phyloP scores from a whole-genome alignment of 2,329 filamentous ascomycete species.

The Alternaria sp. region DNA sequence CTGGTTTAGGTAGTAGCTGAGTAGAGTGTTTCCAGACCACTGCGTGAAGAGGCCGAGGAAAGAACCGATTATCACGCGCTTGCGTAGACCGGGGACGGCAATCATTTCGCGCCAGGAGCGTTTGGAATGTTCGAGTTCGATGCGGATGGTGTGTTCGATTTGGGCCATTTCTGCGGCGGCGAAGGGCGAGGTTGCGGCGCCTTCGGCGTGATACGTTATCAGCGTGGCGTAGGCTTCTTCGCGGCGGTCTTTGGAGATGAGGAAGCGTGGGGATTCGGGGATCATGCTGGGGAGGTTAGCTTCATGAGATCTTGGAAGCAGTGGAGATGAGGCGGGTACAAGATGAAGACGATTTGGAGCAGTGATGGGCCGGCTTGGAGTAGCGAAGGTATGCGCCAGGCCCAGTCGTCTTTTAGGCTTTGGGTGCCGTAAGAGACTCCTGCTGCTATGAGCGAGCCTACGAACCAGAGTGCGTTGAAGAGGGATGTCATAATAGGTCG shows the following conservation, averaged over 20 bases:
- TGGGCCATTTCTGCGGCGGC: conserved; percentile 71
- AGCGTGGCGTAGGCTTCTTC: conserved; percentile 67
- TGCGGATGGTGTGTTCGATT: conserved; percentile 66
- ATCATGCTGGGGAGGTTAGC: conserved; percentile 40
- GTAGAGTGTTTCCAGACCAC: conserved; percentile 68
- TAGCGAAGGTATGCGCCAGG: conserved; percentile 69
- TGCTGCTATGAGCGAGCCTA: conserved; percentile 62
- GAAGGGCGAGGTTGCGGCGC: conserved; percentile 62
- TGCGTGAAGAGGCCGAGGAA: conserved; percentile 71
- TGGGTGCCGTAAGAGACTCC: conserved; percentile 69
- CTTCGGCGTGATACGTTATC: conserved; percentile 68
- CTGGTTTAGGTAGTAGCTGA: conserved; percentile 67
- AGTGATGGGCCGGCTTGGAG: conserved; percentile 68
- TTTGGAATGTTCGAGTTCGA: conserved; percentile 59
- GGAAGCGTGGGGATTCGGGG: conserved; percentile 70
- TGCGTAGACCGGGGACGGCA: conserved; percentile 66
- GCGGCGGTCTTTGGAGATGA: conserved; percentile 66
- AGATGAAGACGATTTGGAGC: conserved; percentile 68
- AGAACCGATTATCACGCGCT: conserved; percentile 66
- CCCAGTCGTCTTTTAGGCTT: conserved; percentile 65
- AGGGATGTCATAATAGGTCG: conserved; percentile 68
- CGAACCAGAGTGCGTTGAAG: conserved; percentile 72
- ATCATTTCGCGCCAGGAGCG: conserved; percentile 67
- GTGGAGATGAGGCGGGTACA: conserved; percentile 32
- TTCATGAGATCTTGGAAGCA: neutral